Evolutionary conservation across 2,329 filamentous ascomycete genomes (phyloP), one percentile per base, ranked within the genome.

Genomic region (Calycina marina): DNA sequence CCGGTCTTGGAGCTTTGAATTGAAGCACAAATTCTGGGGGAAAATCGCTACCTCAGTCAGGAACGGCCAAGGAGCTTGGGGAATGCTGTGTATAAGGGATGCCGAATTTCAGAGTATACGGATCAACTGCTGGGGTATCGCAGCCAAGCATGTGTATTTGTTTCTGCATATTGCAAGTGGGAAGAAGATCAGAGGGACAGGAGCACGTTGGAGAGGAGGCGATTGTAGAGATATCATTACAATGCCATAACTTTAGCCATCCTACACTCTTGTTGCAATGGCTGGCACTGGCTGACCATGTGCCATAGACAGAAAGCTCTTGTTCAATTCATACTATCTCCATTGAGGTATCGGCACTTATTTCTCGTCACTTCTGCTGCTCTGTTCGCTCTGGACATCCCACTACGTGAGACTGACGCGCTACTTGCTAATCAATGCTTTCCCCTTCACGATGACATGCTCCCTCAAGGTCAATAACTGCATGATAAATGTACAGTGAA

Each of bases 101-200:
- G 40, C 42, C 6, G 38, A 42, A 18, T 54, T 49, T 8, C 57
- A 61, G 35, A 53, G 42, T 1, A 51, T 92, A 2, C 67, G 72
- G 18, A 53, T 88, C 1, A 90, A 80, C 50, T 82, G 81, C 48
- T 93, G 81, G 76, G 85, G 80, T 0, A 68, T 77, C 40, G 59
- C 83, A 1, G 70, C 72, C 0, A 66, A 72, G 33, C 77, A 92
- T 46, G 63, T 82, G 18, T 93, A 84, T 52, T 55, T 90, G 4
- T 52, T 86, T 24, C 54, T 93, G 0, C 88, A 80, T 49, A 56
- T 85, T 10, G 78, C 74, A 0, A 88, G 77, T 44, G 63, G 69
- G 35, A 64, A 77, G 18, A 63, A 63, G 38, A 55, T 86, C 11
- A 65, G 67, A 37, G 60, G 58, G 5, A 67, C 67, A 6, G 67